Conservation (phyloP, 768 basidiomycete genomes). For the Suillus variegatus region DNA sequence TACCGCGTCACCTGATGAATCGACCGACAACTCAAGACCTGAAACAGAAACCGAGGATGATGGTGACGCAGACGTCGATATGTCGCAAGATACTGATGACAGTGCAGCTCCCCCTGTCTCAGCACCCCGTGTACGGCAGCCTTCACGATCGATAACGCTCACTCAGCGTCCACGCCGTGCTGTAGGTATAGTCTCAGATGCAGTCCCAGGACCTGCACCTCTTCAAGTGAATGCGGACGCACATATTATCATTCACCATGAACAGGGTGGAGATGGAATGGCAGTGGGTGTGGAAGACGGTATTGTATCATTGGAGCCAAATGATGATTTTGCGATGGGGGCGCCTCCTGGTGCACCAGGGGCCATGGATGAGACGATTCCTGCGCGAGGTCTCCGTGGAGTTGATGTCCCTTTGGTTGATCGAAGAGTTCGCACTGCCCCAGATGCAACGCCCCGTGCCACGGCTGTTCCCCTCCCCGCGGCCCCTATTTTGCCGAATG, state of each 20-base stretch:
- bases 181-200: slow-evolving; percentile 50
- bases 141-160: slow-evolving; percentile 30
- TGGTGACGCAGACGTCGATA: slow-evolving; percentile 54
- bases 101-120: slow-evolving; percentile 23
- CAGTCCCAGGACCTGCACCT: slow-evolving; percentile 29
- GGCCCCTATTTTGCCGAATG: slow-evolving; percentile 20
- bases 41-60: slow-evolving; percentile 84
- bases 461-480: slow-evolving; percentile 56
- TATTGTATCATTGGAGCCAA: slow-evolving; percentile 74
- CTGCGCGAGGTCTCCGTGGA: slow-evolving; percentile 27
- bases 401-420: slow-evolving; percentile 28
- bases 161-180: slow-evolving; percentile 40
- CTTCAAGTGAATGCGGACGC: slow-evolving; percentile 47
- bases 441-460: slow-evolving; percentile 67
- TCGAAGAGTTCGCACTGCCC: slow-evolving; percentile 40
- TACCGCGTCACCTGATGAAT: slow-evolving; percentile 42
- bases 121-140: slow-evolving; percentile 34
- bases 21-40: slow-evolving; percentile 54
- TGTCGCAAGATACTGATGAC: slow-evolving; percentile 40
- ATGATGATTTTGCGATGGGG: slow-evolving; percentile 88
- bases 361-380: slow-evolving; percentile 50
- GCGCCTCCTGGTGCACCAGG: slow-evolving; percentile 92
- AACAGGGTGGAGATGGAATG: slow-evolving; percentile 44
- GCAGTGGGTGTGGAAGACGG: slow-evolving; percentile 66
- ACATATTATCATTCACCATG: slow-evolving; percentile 54